Evolutionary conservation across 2,329 filamentous ascomycete genomes (phyloP).

Genomic region (Fusarium sp.): DNA sequence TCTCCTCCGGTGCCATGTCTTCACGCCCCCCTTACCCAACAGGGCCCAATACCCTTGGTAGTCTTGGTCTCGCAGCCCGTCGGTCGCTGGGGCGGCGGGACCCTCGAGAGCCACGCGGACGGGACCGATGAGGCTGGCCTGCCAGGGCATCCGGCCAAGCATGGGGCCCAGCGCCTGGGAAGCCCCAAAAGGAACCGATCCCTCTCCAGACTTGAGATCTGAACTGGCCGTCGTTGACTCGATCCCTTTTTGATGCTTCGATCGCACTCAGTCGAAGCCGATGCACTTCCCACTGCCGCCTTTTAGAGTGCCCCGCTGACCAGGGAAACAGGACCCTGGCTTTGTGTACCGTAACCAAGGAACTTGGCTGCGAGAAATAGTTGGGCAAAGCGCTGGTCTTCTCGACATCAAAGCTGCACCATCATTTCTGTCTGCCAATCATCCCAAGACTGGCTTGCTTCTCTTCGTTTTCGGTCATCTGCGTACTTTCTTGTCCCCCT

Average conservation of each 20-base stretch:
- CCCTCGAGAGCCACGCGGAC: constrained; percentile 36
- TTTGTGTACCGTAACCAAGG: constrained; percentile 22
- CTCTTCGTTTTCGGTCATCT: constrained; percentile 22
- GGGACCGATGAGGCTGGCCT: constrained; percentile 39
- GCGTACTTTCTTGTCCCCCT: neutral
- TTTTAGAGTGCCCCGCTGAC: constrained; percentile 23
- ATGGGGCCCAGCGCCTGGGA: constrained; percentile 6
- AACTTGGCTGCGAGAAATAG: constrained; percentile 4
- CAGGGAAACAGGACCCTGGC: constrained; percentile 30
- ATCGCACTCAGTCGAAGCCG: constrained; percentile 26
- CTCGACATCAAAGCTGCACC: no score
- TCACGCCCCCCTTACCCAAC: constrained; percentile 15
- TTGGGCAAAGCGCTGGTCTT: no score
- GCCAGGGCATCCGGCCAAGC: constrained; percentile 28
- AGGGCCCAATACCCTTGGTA: constrained; percentile 24
- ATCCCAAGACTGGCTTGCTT: neutral
- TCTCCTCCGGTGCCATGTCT: constrained; percentile 26
- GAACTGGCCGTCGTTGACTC: constrained; percentile 37
- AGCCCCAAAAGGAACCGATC: constrained; percentile 36
- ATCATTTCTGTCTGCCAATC: no score
- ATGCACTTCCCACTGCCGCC: constrained; percentile 20
- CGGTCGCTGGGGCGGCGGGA: constrained; percentile 22
- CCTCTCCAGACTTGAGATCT: constrained; percentile 42
- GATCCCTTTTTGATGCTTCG: constrained; percentile 25
- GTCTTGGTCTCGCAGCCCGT: constrained; percentile 19